phyloP scores from a whole-genome alignment of 2,329 filamentous ascomycete genomes.

The Pestalotiopsis sp. region DNA sequence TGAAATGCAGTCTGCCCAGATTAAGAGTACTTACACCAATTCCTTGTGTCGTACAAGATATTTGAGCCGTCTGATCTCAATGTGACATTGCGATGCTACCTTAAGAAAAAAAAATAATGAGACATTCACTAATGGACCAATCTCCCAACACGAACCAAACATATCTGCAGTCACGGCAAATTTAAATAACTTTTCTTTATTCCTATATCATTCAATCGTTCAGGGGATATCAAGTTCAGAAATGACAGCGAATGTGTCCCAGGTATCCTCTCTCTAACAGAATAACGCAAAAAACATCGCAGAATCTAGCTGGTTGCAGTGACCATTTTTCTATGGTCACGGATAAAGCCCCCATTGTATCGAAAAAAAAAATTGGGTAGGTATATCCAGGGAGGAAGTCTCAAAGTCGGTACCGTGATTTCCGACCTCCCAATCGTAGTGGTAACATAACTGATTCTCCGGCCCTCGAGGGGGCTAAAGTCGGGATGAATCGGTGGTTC shows the following conservation, averaged over 20 bases:
- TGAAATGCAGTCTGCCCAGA: neutral
- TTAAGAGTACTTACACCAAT: neutral
- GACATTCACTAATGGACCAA: neutral
- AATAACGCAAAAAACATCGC: conserved; percentile 6
- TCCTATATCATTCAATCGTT: conserved; percentile 9
- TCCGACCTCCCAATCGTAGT: neutral
- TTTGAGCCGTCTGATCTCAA: too few species aligned
- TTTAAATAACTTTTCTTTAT: conserved; percentile 4
- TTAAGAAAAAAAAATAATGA: too few species aligned
- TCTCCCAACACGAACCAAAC: neutral
- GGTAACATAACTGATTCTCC: too few species aligned
- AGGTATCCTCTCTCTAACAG: conserved; percentile 2
- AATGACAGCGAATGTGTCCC: conserved; percentile 9
- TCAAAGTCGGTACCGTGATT: neutral
- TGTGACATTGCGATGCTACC: too few species aligned
- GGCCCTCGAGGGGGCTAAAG: too few species aligned
- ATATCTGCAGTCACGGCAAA: neutral
- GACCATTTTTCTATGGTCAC: neutral
- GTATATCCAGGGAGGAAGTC: neutral
- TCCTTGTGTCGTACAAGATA: neutral
- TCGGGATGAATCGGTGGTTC: conserved; percentile 9
- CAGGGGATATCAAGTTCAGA: conserved; percentile 7
- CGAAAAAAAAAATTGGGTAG: neutral
- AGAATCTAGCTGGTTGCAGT: conserved; percentile 1
- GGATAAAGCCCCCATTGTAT: neutral